Evolutionary conservation across 169 alveolate genomes (phyloP).

Genomic region (Plasmodium gallinaceum): DNA sequence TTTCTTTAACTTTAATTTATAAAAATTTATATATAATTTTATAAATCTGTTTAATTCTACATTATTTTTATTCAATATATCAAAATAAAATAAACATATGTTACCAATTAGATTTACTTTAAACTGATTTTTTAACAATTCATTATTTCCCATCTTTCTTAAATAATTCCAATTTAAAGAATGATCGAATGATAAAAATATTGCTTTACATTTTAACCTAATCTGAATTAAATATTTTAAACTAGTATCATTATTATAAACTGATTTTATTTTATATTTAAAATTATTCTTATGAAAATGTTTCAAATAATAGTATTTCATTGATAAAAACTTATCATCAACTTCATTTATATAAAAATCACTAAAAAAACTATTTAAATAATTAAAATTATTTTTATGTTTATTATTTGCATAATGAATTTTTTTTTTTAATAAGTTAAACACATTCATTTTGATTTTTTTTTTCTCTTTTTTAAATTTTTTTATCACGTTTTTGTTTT

Average conservation of each 20-base stretch:
- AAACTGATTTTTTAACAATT: conserved; percentile 23
- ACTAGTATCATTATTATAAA: background rate
- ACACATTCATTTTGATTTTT: conserved; percentile 17
- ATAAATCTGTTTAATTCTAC: conserved; percentile 13
- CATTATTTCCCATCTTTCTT: conserved; percentile 7
- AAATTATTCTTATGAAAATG: conserved; percentile 1
- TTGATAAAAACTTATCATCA: background rate
- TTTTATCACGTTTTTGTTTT: background rate
- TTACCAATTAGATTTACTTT: background rate
- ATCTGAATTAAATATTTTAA: conserved; percentile 26
- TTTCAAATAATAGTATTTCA: background rate
- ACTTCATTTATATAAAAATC: background rate
- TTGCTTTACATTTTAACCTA: conserved; percentile 10
- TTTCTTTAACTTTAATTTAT: conserved; percentile 24
- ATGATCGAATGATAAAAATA: conserved; percentile 16
- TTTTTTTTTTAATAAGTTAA: conserved; percentile 1
- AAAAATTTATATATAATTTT: conserved; percentile 20
- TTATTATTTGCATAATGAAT: too few species aligned
- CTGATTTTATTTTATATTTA: background rate
- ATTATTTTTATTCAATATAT: conserved; percentile 28
- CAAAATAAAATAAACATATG: conserved; percentile 42
- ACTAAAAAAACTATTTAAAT: background rate
- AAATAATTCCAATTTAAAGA: background rate
- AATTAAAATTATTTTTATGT: background rate
- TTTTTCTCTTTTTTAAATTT: conserved; percentile 9